Percentiles rank a stretch among this genome's conserved stretches.
These are phyloP conservation scores for Chondrus crispus DNA, from an alignment of 23 red algal species.

Conservation along the genomic window DNA sequence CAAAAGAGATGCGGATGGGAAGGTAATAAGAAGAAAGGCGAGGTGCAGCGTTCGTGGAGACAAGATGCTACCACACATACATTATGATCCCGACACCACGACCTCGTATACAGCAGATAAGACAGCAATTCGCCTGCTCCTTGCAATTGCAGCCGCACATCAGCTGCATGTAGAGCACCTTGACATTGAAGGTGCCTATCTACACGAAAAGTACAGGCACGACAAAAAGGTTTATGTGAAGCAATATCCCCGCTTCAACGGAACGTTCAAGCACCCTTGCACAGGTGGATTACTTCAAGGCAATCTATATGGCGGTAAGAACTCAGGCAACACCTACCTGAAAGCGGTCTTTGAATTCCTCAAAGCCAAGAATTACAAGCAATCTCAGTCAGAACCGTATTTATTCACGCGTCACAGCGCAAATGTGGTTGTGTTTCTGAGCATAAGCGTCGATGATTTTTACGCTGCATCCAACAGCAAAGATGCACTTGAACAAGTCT, in stretches of 20 bases:
- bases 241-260: not conserved
- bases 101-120: not conserved
- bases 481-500: not conserved
- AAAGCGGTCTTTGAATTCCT: not conserved
- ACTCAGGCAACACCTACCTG: not conserved
- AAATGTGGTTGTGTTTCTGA: not conserved
- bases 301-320: not conserved
- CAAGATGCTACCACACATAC: conserved; percentile 19
- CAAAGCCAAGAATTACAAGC: not conserved
- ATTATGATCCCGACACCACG: not conserved
- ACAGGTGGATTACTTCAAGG: not conserved
- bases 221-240: not conserved
- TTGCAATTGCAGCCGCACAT: not conserved
- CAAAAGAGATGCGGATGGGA: not conserved
- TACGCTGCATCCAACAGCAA: not conserved
- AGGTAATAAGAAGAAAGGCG: not conserved
- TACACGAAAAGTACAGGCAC: conserved; percentile 11
- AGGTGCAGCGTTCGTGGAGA: not conserved
- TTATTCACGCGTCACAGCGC: not conserved
- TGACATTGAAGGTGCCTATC: conserved; percentile 20
- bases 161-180: conserved; percentile 30
- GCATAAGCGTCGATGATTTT: not conserved
- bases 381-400: not conserved
- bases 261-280: not conserved
- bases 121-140: not conserved